Base-by-base conservation (phyloP, 2,329 filamentous ascomycete genomes). In the Emergomyces orientalis region DNA sequence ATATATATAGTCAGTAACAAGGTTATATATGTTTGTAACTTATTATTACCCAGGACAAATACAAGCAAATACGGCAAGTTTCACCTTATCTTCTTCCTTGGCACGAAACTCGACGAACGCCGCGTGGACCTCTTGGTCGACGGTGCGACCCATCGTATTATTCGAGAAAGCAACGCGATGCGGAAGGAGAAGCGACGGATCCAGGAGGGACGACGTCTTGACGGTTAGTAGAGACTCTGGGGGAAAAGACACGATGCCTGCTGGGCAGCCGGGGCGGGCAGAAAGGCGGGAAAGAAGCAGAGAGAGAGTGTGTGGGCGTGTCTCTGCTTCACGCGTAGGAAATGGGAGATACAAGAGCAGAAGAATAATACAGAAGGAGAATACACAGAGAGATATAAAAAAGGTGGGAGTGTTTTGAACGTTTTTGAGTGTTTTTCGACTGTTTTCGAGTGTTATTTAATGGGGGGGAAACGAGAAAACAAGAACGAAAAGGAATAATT, bases 101-200 rank as follows among this genome's bases (percentile, higher is more conserved):
- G 79, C 79, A 71, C 79, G 77, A 72, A 81, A 81, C 73, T 81
- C 79, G 72, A 81, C 78, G 70, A 80, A 81, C 66, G 79, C 79
- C 66, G 78, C 78, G 72, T 81, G 79, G 65, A 81, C 79, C 69
- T 80, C 79, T 70, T 79, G 78, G 73, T 81, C 79, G 69, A 80
- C 78, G 52, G 79, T 80, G 63, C 79, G 77, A 71, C 79, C 79
- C 79, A 81, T 81, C 65, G 67, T 69, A 64, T 66, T 63, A 60
- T 62, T 59, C 54, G 64, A 58, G 60, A 61, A 58, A 61, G 58
- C 59, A 57, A 49, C 54, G 59, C 65, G 62, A 61, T 61, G 69
- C 63, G 66, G 69, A 60, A 67, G 65, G 57, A 59, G 57, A 69
- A 67, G 67, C 45, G 62, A 61, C 32, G 52, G 63, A 63, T 66